phyloP scores from a whole-genome alignment of 768 basidiomycete species.

The Termitomyces eurrhizus region DNA sequence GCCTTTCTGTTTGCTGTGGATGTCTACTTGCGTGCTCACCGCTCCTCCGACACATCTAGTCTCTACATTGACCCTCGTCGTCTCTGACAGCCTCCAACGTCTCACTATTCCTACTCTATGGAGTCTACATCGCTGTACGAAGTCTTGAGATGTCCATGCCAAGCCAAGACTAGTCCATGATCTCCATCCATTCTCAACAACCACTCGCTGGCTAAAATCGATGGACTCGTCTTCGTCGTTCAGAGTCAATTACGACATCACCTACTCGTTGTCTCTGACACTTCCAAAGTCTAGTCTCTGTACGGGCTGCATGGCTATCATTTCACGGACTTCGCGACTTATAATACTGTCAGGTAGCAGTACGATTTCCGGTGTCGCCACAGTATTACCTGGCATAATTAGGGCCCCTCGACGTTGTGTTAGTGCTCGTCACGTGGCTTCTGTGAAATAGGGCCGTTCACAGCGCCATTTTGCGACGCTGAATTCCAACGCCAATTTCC shows the following conservation, averaged over 20 bases:
- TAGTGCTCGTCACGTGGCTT: not conserved
- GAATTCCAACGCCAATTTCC: not conserved
- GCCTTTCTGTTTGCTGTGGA: too few species aligned
- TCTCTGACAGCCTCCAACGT: not conserved
- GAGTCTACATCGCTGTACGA: not conserved
- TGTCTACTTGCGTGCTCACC: too few species aligned
- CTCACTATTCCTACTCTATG: not conserved
- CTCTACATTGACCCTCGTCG: not conserved
- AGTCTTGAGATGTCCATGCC: not conserved
- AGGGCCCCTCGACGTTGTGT: too few species aligned
- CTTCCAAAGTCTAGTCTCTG: not conserved
- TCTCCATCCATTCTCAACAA: too few species aligned
- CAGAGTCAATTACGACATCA: too few species aligned
- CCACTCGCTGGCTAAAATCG: not conserved
- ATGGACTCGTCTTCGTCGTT: not conserved
- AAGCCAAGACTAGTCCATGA: not conserved
- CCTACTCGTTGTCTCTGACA: not conserved
- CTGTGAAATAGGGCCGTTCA: not conserved
- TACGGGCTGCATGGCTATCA: not conserved
- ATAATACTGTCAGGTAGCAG: not conserved
- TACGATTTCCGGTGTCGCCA: not conserved
- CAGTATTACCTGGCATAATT: not conserved
- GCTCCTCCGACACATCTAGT: not conserved
- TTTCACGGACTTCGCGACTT: not conserved
- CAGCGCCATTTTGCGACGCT: not conserved